Evolutionary conservation across 2,329 filamentous ascomycete species (phyloP), one percentile per base, ranked within the genome.

Genomic region (Neonectria punicea): DNA sequence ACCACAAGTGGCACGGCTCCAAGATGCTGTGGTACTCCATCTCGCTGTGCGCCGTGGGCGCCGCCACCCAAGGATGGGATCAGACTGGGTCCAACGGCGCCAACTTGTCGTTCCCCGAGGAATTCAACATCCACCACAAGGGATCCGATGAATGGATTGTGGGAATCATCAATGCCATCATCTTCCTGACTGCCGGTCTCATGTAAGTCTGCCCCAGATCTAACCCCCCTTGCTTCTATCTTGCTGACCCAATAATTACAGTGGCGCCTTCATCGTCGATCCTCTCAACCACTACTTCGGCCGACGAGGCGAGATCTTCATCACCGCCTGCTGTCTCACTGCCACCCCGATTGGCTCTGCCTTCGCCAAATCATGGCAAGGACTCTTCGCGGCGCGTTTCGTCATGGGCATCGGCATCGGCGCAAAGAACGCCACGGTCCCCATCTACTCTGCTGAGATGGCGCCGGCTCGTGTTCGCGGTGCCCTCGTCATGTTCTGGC

Each of bases 401-500:
- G 80, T 89, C 20, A 84, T 93, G 70, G 91, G 91, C 0, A 86
- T 93, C 32, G 90, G 88, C 1, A 90, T 92, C 69, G 90, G 90
- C 5, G 84, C 87, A 34, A 91, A 92, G 75, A 86, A 87, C 20
- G 85, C 85, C 1, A 87, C 84, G 0, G 87, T 90, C 0, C 92
- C 92, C 0, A 89, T 94, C 44, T 94, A 92, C 73, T 89, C 90
- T 0, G 91, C 92, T 1, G 92, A 93, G 75, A 91, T 87, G 65
- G 86, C 89, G 0, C 91, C 91, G 0, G 87, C 90, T 1, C 75
- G 82, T 1, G 88, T 92, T 55, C 86, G 91, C 69, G 90, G 91
- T 67, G 91, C 90, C 11, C 82, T 95, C 3, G 92, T 94, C 69
- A 94, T 95, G 92, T 90, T 89, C 69, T 95, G 92, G 92, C 85